Evolutionary conservation across 768 basidiomycete genomes (phyloP).

Genomic region (Leccinum arenicola): DNA sequence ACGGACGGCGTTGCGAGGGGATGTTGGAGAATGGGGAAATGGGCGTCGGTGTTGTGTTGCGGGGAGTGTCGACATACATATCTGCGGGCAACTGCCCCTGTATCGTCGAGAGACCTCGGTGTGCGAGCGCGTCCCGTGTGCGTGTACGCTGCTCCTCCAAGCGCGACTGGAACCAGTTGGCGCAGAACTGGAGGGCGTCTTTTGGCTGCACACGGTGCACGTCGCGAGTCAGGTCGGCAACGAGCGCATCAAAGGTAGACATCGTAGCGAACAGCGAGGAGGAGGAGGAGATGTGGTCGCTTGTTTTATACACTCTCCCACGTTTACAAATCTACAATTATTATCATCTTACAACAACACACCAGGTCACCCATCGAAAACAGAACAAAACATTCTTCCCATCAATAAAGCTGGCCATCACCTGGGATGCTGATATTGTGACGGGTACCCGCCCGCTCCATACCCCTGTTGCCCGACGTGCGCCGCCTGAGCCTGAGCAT

Average conservation of each 20-base stretch:
- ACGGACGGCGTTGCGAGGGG: conserved; percentile 48
- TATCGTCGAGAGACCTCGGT: conserved; percentile 47
- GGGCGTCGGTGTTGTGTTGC: conserved; percentile 36
- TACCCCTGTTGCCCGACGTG: conserved; percentile 32
- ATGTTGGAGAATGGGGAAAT: conserved; percentile 58
- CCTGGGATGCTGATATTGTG: conserved; percentile 33
- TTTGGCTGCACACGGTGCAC: conserved; percentile 81
- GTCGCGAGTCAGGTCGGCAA: conserved; percentile 85
- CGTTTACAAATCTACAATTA: conserved; percentile 19
- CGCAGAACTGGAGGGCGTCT: conserved; percentile 89
- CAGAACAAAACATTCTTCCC: conserved; percentile 8
- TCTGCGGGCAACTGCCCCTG: conserved; percentile 54
- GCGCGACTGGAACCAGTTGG: conserved; percentile 91
- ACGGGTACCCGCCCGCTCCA: conserved; percentile 25
- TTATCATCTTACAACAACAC: conserved; percentile 5
- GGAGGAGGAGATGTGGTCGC: not conserved
- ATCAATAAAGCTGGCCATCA: conserved; percentile 7
- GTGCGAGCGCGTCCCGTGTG: conserved; percentile 57
- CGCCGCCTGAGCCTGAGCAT: conserved; percentile 36
- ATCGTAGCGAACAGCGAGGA: conserved; percentile 20
- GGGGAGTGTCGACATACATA: conserved; percentile 52
- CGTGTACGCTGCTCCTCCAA: conserved; percentile 82
- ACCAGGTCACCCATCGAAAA: conserved; percentile 4
- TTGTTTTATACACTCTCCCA: conserved; percentile 21
- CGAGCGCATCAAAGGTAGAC: conserved; percentile 81